Evolutionary conservation across 2,329 filamentous ascomycete species (phyloP), one percentile per base, ranked within the genome.

Genomic region (Fusarium aywerte): DNA sequence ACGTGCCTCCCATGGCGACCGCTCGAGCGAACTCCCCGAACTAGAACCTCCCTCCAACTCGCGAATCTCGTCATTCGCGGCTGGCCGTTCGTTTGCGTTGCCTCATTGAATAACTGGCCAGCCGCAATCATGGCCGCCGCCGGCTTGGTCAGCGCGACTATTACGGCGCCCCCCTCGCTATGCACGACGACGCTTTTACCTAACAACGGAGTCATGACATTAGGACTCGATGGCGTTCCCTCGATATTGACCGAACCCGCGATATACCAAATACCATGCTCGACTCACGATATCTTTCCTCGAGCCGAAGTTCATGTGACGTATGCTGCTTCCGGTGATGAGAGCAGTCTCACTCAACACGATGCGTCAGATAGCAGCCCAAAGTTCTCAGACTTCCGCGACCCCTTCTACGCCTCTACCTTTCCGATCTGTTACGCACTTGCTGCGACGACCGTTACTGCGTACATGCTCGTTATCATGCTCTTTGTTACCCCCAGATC

Each of bases 351-450:
- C 53, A 74, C 74, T 36, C 68, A 71, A 36, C 71, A 73, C 47
- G 73, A 76, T 20, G 45, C 71, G 21, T 58, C 72, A 25, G 71
- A 76, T n/a, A 75, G 77, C 45, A 71, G 66, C 21, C 76, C 78
- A 25, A 76, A 79, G 35, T 79, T 89, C 65, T 86, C 89, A 62
- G 88, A 93, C 77, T 87, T 92, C 54, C 85, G 87, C 66, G 92
- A 97, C 73, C 93, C 93, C 10, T 99, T 99, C 79, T 97, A 97
- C 79, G 91, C 94, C 54, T 97, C 94, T 35, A 93, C 92, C 20
- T 95, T 96, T 42, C 95, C 96, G 15, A 93, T 97, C 78, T 91
- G 92, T 73, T 99, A 97, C 76, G 94, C 94, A 43, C 91, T 98
- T 53, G 93, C 93, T 56, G 92, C 93, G 16, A 93, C 93, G 18